A percentile compares a stretch with the other conserved stretches of the same genome.
Evolutionary conservation across 1,139 yeast genomes (phyloP).

Genomic region (Nematodospora anomalae): DNA sequence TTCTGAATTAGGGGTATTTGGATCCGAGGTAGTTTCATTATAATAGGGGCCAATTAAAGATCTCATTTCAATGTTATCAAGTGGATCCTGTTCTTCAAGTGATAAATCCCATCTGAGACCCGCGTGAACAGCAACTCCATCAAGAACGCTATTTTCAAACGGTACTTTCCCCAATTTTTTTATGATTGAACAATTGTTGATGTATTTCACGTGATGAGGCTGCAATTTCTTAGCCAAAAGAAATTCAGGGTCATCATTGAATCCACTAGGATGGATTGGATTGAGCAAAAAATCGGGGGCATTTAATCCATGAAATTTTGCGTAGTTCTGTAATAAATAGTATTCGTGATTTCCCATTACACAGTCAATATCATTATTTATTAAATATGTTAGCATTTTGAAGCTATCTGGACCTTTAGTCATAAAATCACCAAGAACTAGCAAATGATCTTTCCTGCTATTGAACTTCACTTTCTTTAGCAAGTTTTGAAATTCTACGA

Average conservation of each 20-base stretch:
- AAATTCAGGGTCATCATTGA: constrained; percentile 56
- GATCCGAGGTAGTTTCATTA: constrained; percentile 53
- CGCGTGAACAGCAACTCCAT: constrained; percentile 76
- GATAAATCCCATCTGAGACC: constrained; percentile 67
- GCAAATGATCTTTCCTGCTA: constrained; percentile 52
- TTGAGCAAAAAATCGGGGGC: constrained; percentile 22
- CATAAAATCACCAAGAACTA: constrained; percentile 81
- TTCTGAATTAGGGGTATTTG: constrained; percentile 47
- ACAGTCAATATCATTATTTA: constrained; percentile 62
- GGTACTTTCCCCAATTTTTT: constrained; percentile 64
- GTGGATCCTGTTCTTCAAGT: constrained; percentile 60
- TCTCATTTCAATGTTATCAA: constrained; percentile 62
- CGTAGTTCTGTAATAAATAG: constrained; percentile 59
- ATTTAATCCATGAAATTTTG: constrained; percentile 53
- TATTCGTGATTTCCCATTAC: constrained; percentile 89
- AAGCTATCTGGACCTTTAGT: constrained; percentile 81
- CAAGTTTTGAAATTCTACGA: constrained; percentile 51
- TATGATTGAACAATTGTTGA: constrained; percentile 63
- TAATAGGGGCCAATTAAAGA: constrained; percentile 58
- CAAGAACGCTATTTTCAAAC: constrained; percentile 18
- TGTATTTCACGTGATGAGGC: constrained; percentile 61
- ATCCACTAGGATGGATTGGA: constrained; percentile 21
- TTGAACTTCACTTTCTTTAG: constrained; percentile 49
- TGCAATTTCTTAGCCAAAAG: constrained; percentile 57
- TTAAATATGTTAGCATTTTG: constrained; percentile 66